Base-by-base conservation (phyloP, 352 stramenopile genomes). In the Elongisporangium prolatum region DNA sequence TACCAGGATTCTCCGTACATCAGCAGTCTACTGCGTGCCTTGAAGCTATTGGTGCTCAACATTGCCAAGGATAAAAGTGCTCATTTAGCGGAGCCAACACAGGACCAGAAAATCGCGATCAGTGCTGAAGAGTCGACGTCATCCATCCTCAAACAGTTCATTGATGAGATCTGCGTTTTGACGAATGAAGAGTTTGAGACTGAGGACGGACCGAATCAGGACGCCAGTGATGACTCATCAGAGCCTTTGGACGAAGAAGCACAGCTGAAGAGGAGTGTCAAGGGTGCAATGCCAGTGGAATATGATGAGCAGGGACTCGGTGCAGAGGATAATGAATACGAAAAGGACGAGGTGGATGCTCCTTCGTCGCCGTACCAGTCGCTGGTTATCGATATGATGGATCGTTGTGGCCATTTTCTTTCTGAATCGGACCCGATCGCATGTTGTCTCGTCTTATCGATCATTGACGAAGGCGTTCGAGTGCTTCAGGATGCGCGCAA, bases 321-420 rank as follows among this genome's bases (percentile, higher is more conserved):
- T 4, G 44, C 58, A 21, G 54, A 69, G 21, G 65, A 67, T 13
- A 61, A 56, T 20, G 63, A 77, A 0, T 63, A 71, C 3, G 60
- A 68, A 6, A 48, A 77, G 18, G 61, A 74, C 1, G 64, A 76
- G 1, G 56, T 65, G 1, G 52, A 56, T n/a, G 49, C 63, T 20
- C 18, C 49, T 18, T 28, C 51, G 17, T 71, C 73, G 0, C 63
- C 64, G 9, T 89, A 89, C 59, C 67, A 76, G 4, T 34, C 75
- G 34, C 61, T 93, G 20, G 70, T 86, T 8, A 63, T 93, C 50
- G 79, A 92, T 55, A 89, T 93, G 20, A 53, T 95, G 47, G 74
- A 92, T 21, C 78, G 84, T 1, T 91, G 77, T 56, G 77, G 75
- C 22, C 89, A 93, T 52, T 95, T 94, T 58, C 49, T 91, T 2